Base-by-base conservation (phyloP, 148 eudicot genomes). In the Rhododendron williamsianum region DNA sequence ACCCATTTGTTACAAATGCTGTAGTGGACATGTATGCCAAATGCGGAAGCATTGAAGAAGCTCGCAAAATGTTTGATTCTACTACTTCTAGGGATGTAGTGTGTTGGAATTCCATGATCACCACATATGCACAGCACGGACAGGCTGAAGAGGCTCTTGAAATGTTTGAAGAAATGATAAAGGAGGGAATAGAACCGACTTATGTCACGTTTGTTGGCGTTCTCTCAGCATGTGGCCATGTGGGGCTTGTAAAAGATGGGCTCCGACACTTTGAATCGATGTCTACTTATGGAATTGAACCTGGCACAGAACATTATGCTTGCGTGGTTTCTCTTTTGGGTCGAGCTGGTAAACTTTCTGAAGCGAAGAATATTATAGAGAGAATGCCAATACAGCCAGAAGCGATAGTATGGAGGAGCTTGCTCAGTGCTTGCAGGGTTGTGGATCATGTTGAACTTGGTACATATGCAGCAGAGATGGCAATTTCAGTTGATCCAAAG, bases 51-150 rank as follows among this genome's bases (percentile, higher is more conserved):
- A 86, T 90, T 80, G 67, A 89, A 85, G 93, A 91, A 60, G 94
- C 94, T 60, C 91, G 78, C 30, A 86, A 83, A 84, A 76, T 92
- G 86, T 94, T 94, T 82, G 82, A 90, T 83, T 84, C 84, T 84
- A 80, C 86, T 52, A 63, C 72, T 54, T 72, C 81, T 83, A 90
- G 83, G 81, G 95, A 94, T 81, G 80, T 88, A 77, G 90, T 92
- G 51, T 93, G 93, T 89, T 94, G 95, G 95, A 94, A 94, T 87
- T 87, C 93, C n/a, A 92, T 94, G 89, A 93, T 94, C 83, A 87
- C 91, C 19, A 90, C 92, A 36, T 90, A 88, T 85, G 94, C 95
- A 73, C 92, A 93, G 69, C 93, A 94, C 36, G 98, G 95, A 88
- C 85, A 90, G 86, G 92, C 93, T 35, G 86, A 90, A 90, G 90